Evolutionary conservation across 192 early-diverging fungal genomes (phyloP).

Genomic region (Radiomyces spectabilis): DNA sequence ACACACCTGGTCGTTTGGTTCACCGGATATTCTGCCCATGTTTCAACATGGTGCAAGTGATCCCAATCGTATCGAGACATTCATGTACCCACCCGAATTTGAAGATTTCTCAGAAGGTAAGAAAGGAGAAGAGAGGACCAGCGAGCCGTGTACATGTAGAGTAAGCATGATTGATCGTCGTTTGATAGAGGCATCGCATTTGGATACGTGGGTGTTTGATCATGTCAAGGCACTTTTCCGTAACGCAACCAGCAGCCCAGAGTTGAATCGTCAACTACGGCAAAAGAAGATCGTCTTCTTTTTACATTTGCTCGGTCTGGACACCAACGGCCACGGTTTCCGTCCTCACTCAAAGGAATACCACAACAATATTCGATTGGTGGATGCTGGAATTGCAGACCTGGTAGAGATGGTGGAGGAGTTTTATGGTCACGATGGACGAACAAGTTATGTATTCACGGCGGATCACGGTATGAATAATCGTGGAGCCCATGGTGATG

Average conservation of each 20-base stretch:
- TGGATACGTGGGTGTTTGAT: slow-evolving; percentile 93
- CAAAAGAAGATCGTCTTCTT: slow-evolving; percentile 83
- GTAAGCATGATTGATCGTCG: too few relatives aligned
- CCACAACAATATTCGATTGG: slow-evolving; percentile 73
- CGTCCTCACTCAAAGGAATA: slow-evolving; percentile 84
- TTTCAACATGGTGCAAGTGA: slow-evolving; percentile 89
- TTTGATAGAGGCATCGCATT: slow-evolving; percentile 73
- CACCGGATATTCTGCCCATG: slow-evolving; percentile 96
- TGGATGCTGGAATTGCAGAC: slow-evolving; percentile 69
- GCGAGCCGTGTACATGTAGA: too few relatives aligned
- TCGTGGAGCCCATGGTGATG: slow-evolving; percentile 89
- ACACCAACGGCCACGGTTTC: slow-evolving; percentile 90
- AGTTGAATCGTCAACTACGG: slow-evolving; percentile 51
- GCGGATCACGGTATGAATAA: slow-evolving; percentile 97
- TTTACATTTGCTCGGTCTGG: slow-evolving; percentile 89
- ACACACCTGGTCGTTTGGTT: slow-evolving; percentile 97
- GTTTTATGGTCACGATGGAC: slow-evolving; percentile 74
- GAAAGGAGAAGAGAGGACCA: neutral
- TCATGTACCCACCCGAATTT: slow-evolving; percentile 81
- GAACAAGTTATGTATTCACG: slow-evolving; percentile 88
- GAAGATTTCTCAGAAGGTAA: slow-evolving; percentile 83
- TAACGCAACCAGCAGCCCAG: slow-evolving; percentile 30
- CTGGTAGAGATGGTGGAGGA: slow-evolving; percentile 62
- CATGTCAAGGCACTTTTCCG: slow-evolving; percentile 68
- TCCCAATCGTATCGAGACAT: slow-evolving; percentile 68